These are phyloP conservation scores for Aspergillus ellipticus DNA, from an alignment of 495 filamentous ascomycete species.

Conservation along the genomic window DNA sequence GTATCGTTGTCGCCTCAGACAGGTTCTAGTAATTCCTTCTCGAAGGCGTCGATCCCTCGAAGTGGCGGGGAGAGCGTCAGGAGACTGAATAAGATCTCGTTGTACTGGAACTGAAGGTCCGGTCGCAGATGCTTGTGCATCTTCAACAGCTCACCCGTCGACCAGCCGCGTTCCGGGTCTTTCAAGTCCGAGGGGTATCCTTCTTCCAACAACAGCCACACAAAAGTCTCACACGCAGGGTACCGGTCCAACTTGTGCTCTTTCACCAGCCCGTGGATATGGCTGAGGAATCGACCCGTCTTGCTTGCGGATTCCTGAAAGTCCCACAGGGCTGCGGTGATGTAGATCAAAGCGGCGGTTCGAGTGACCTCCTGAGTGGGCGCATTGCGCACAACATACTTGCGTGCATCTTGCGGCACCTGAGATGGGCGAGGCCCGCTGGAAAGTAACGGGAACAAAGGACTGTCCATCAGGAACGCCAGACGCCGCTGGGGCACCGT, in stretches of 20 bases:
- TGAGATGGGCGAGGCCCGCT: slow-evolving; percentile 43
- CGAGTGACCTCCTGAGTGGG: slow-evolving; percentile 39
- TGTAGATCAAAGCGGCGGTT: slow-evolving; percentile 40
- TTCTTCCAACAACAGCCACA: slow-evolving; percentile 44
- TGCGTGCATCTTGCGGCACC: slow-evolving; percentile 35
- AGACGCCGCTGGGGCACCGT: slow-evolving; percentile 28
- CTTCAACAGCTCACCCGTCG: slow-evolving; percentile 33
- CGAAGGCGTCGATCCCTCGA: slow-evolving; percentile 33
- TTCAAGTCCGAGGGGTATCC: slow-evolving; percentile 33
- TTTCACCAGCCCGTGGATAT: slow-evolving; percentile 24
- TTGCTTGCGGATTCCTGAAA: slow-evolving; percentile 31
- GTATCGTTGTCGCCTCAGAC: background rate
- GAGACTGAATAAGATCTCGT: slow-evolving; percentile 41
- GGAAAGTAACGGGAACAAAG: slow-evolving; percentile 40
- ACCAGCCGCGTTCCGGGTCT: slow-evolving; percentile 39
- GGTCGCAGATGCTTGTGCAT: slow-evolving; percentile 36
- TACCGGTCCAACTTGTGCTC: slow-evolving; percentile 36
- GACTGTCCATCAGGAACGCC: slow-evolving; percentile 40
- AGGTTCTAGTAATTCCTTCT: slow-evolving; percentile 21
- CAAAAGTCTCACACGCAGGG: slow-evolving; percentile 41
- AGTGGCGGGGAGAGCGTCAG: slow-evolving; percentile 32
- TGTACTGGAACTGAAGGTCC: slow-evolving; percentile 42
- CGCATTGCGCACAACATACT: slow-evolving; percentile 35
- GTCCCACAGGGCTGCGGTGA: slow-evolving; percentile 39
- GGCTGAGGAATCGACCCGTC: slow-evolving; percentile 32